A percentile compares a stretch with the other conserved stretches of the same genome.
phyloP scores from a whole-genome alignment of 2,329 filamentous ascomycete species.

The Anthostomella pinea region DNA sequence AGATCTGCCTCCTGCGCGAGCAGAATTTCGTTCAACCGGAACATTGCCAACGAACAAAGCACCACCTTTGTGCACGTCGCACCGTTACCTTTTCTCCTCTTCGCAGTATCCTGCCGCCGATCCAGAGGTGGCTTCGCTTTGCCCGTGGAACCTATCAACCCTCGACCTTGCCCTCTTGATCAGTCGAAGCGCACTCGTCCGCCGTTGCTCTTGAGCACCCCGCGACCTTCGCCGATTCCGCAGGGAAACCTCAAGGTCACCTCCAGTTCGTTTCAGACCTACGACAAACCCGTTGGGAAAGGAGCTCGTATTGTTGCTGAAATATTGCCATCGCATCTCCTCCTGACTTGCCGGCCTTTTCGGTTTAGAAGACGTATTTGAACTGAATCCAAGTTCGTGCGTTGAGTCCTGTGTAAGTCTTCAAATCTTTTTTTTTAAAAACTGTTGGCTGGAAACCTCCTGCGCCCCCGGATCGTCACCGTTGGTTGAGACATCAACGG shows the following conservation, averaged over 20 bases:
- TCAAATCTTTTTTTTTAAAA: background rate
- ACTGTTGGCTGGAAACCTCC: background rate
- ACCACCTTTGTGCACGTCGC: conserved; percentile 7
- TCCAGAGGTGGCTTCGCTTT: background rate
- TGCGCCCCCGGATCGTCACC: conserved; percentile 6
- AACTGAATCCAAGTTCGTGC: no score
- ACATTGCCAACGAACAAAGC: background rate
- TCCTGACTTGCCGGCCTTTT: conserved; percentile 1
- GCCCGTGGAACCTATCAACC: background rate
- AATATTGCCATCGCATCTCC: conserved; percentile 38
- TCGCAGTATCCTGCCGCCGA: background rate
- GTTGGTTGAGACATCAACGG: conserved; percentile 9
- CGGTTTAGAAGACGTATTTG: no score
- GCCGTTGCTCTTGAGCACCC: no score
- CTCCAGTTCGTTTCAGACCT: no score
- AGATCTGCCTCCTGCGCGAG: background rate
- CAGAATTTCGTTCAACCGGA: background rate
- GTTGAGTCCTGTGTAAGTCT: no score
- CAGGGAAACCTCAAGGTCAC: no score
- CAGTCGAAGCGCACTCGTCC: no score
- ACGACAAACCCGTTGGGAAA: conserved; percentile 8
- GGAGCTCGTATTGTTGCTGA: conserved; percentile 36
- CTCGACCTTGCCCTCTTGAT: background rate
- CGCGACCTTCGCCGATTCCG: no score
- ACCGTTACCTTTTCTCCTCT: conserved; percentile 2